Base-by-base conservation (phyloP, 805 yeast genomes). In the Candida railenensis region DNA sequence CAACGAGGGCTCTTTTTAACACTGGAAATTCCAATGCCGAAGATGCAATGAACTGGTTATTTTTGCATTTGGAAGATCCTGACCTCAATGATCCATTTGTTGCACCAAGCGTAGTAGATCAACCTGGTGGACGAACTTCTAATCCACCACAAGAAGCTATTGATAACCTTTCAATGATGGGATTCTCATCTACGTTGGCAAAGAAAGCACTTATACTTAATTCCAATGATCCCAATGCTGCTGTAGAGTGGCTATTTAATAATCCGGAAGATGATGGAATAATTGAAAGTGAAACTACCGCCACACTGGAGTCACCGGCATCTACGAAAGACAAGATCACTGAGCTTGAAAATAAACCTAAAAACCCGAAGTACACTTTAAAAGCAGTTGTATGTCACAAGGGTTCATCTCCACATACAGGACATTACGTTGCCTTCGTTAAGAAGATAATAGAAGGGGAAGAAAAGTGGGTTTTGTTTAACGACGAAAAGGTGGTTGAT, bases 161-260 rank as follows among this genome's bases (percentile, higher is more conserved):
- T 4, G 69, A 69, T 0, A 71, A 72, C 42, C 66, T 89, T 18
- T 65, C 66, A 11, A 73, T 74, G 4, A 92, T 94, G 98, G 99
- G 99, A 4, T 87, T 94, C 56, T 58, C 82, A 3, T 62, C 64
- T 1, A 72, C 78, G 42, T 70, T 88, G 47, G 83, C 94, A n/a
- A 75, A 65, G 42, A 88, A 88, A 53, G 96, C 97, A 0, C 68
- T 94, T 37, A 47, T 76, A 16, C 52, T 84, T 43, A 83, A 77
- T 54, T 65, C 69, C 4, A 78, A 80, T 22, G 85, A 86, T 57
- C 69, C 83, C 2, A 91, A 87, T 54, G 78, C 80, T 1, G 87
- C 98, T 3, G 86, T 90, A 3, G 97, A 90, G 49, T 94, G 98
- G 98, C 75, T 94, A 4, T 94, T 94, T 59, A 68, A 69, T 20